phyloP scores from a whole-genome alignment of 2,329 filamentous ascomycete species.

The Leptographium lundbergii region DNA sequence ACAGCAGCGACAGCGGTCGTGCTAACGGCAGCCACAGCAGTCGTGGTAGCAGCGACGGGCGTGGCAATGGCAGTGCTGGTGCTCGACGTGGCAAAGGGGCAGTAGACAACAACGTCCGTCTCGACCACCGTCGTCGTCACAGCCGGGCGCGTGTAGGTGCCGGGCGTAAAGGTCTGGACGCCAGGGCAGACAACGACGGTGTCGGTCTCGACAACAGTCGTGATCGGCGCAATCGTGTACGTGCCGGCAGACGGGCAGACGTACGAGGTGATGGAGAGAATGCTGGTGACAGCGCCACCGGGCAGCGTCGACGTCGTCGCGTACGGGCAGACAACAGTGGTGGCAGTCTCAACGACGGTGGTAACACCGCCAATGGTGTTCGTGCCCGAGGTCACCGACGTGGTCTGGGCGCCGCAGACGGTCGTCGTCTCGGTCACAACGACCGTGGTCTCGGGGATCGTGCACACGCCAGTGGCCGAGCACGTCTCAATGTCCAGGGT shows the following conservation, averaged over 20 bases:
- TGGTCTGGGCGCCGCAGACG: conserved; percentile 50
- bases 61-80: no score
- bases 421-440: conserved; percentile 55
- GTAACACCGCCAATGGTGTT: conserved; percentile 63
- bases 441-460: conserved; percentile 60
- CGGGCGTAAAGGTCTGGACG: no score
- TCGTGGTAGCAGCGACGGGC: no score
- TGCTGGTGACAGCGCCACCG: conserved; percentile 48
- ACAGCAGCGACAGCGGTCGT: no score
- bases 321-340: conserved; percentile 58
- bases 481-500: conserved; percentile 41
- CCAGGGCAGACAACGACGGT: no score
- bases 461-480: conserved; percentile 60
- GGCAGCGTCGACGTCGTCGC: conserved; percentile 48
- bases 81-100: no score
- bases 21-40: no score
- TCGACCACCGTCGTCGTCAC: no score
- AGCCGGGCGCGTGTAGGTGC: no score
- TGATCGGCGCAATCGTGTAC: conserved; percentile 61
- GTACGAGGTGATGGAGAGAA: conserved; percentile 57
- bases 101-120: no score
- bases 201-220: conserved; percentile 17
- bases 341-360: conserved; percentile 52
- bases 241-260: conserved; percentile 45
- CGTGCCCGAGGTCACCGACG: conserved; percentile 47